Conservation (phyloP, 2,329 filamentous ascomycete species). For the Thyridium curvatum region DNA sequence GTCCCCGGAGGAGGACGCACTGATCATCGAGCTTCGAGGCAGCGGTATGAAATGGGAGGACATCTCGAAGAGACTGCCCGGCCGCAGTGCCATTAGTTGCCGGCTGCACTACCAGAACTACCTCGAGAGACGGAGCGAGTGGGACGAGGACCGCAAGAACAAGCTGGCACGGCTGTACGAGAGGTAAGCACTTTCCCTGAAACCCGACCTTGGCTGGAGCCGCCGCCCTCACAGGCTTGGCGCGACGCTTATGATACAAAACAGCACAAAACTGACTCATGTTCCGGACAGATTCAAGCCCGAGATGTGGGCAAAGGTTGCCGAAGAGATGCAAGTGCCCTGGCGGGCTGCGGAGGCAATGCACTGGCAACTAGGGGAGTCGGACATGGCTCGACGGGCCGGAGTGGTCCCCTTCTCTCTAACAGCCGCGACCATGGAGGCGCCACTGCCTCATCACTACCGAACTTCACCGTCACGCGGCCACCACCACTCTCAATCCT, state of each 20-base stretch:
- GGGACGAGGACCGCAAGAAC: constrained; percentile 97
- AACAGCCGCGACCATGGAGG: constrained; percentile 41
- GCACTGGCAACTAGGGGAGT: constrained; percentile 94
- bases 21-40: constrained; percentile 86
- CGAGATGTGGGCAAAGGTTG: constrained; percentile 96
- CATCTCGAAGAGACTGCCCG: constrained; percentile 85
- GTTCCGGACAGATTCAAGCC: constrained; percentile 70
- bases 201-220: neutral
- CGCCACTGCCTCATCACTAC: constrained; percentile 23
- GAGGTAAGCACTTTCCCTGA: constrained; percentile 53
- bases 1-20: constrained; percentile 87
- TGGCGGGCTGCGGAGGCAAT: constrained; percentile 96
- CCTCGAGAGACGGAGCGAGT: constrained; percentile 84
- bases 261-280: constrained; percentile 13
- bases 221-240: too few species aligned
- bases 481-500: constrained; percentile 41
- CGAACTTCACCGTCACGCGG: constrained; percentile 29
- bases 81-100: constrained; percentile 89
- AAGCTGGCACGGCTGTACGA: constrained; percentile 92
- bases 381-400: constrained; percentile 88
- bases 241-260: too few species aligned
- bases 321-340: constrained; percentile 89
- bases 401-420: constrained; percentile 82
- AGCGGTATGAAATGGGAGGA: constrained; percentile 98
- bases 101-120: constrained; percentile 97